Base-by-base conservation (phyloP, 352 stramenopile species). In the Phytopythium litorale region DNA sequence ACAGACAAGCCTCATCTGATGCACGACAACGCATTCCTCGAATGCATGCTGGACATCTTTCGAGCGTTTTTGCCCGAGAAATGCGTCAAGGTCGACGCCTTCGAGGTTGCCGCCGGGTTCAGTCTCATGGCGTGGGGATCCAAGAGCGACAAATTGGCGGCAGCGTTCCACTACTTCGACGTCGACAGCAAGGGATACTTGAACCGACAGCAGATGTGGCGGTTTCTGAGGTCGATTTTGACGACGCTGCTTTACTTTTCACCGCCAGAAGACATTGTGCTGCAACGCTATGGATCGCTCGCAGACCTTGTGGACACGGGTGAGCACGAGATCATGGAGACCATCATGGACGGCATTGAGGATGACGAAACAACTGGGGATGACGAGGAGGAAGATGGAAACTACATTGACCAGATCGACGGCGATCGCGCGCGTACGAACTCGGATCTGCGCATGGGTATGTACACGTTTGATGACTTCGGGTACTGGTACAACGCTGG, bases 391-490 rank as follows among this genome's bases (percentile, higher is more conserved):
- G 58, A 59, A 23, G 55, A 52, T 13, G 73, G 66, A 4, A 54
- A 66, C 35, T 66, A 75, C 21, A 57, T 73, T n/a, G 68, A 78
- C 35, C 73, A 76, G 66, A 70, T 68, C 60, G 73, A 80, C 51
- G 71, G 62, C 7, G 71, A 76, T 23, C 73, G 70, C 21, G 68
- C 73, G n/a, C 64, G 71, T 28, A 65, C 71, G 18, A 82, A 79
- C 46, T 83, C 78, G 1, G 78, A 90, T 42, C 64, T 84, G 55
- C 79, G 69, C 12, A 43, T 80, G 18, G 79, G 75, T 15, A 65
- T 89, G 7, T 92, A 87, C 63, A 85, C 73, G 11, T 96, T 96
- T 72, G 87, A 94, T 69, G 76, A 92, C 19, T 96, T 96, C 59
- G 87, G 84, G 1, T 54, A 79, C 32, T 96, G 87, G 87, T 96